Base-by-base conservation (phyloP, 108 stramenopile species). In the Tribonema minus region DNA sequence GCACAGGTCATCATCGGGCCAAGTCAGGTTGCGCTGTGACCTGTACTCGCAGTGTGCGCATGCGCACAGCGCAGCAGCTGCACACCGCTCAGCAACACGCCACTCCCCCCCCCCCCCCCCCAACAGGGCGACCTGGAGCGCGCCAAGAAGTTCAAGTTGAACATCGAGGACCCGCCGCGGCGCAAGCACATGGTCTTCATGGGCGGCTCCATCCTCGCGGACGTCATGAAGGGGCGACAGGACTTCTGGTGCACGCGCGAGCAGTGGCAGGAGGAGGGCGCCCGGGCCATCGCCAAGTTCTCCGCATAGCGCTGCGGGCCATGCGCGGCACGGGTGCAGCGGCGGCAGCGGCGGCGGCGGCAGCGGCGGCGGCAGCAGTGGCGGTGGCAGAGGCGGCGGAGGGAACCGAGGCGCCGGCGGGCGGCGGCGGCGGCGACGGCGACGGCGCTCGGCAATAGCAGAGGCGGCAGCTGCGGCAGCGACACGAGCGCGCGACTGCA, bases 161-260 rank as follows among this genome's bases (percentile, higher is more conserved):
- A 82, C 64, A 88, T 90, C 28, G 87, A 89, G 69, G 89, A 89
- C 54, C 89, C 89, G 28, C 89, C 89, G 3, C 87, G 87, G 28
- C 81, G 89, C 41, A 90, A 90, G 80, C 89, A 90, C 85, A 76
- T 90, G 82, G 89, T 90, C 25, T 90, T 88, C 75, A 62, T 88
- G 23, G 89, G 89, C 28, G 89, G 88, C 3, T 66, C 84, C 37
- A 84, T 89, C 41, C 77, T 90, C 7, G 88, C 82, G 27, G 87
- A 88, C 72, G 77, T 85, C 37, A 86, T 88, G 87, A 83, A 80
- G 35, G 82, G 78, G 58, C 80, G 86, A 27, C 36, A 70, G 9
- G 88, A 88, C 82, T 88, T 90, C 71, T 90, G 89, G 89, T 86
- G 84, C 26, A 86, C 71, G 0, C 79, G 81, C 67, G 82, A 81